Conservation (phyloP, 495 filamentous ascomycete species). For the Patellaria atrata region DNA sequence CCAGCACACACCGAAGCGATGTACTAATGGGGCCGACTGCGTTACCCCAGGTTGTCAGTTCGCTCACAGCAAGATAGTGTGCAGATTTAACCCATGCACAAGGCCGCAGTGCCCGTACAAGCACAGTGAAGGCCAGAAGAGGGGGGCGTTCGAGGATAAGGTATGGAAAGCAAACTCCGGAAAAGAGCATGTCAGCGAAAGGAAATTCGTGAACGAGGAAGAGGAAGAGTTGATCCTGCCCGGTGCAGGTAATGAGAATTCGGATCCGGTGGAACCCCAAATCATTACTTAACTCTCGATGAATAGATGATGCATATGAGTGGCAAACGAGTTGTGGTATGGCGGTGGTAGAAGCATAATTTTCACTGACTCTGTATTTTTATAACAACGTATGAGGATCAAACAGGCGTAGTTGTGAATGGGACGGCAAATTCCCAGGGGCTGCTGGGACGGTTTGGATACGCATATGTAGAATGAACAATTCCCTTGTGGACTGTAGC, state of each 20-base stretch:
- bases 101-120: conserved; percentile 76
- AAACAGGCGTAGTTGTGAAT: too few relatives aligned
- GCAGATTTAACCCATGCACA: conserved; percentile 83
- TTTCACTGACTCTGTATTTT: too few relatives aligned
- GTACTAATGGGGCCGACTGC: conserved; percentile 89
- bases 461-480: too few relatives aligned
- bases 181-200: conserved; percentile 64
- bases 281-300: conserved; percentile 13
- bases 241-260: conserved; percentile 28
- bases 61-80: conserved; percentile 65
- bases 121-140: conserved; percentile 77
- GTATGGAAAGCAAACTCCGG: conserved; percentile 54
- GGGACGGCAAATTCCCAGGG: too few relatives aligned
- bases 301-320: too few relatives aligned
- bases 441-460: too few relatives aligned
- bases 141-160: conserved; percentile 66
- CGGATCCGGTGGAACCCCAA: conserved; percentile 21
- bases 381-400: too few relatives aligned
- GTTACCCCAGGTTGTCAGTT: conserved; percentile 74
- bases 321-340: too few relatives aligned
- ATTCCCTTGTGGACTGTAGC: too few relatives aligned
- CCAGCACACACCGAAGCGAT: conserved; percentile 68
- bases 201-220: conserved; percentile 68
- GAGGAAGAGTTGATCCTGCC: conserved; percentile 72
- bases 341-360: too few relatives aligned